Conservation (phyloP, 202 grass and related monocot species). For the Setaria viridis region DNA sequence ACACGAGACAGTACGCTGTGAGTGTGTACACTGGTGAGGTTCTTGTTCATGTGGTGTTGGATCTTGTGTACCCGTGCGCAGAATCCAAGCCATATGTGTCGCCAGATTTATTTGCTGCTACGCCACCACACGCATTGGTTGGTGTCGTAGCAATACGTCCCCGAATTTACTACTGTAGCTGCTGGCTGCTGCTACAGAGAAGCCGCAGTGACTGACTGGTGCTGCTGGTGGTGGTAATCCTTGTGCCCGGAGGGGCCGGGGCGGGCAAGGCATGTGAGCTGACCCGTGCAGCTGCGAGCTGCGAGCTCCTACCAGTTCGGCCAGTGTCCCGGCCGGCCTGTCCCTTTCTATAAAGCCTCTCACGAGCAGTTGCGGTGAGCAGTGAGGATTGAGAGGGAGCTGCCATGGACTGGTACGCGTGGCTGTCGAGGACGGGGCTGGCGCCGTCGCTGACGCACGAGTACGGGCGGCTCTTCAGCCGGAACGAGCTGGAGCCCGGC, state of each 20-base stretch:
- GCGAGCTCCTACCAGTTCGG: neutral
- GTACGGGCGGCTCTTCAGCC: slow-evolving; percentile 66
- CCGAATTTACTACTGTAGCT: neutral
- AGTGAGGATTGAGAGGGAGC: neutral
- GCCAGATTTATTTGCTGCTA: neutral
- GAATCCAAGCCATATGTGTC: neutral
- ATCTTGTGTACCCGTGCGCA: slow-evolving; percentile 10
- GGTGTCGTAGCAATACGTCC: slow-evolving; percentile 4
- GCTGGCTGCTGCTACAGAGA: neutral
- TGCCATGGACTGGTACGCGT: slow-evolving; percentile 86
- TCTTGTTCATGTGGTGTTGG: slow-evolving; percentile 16
- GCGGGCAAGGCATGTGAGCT: slow-evolving; percentile 29
- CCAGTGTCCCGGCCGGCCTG: neutral
- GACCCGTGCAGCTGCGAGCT: slow-evolving; percentile 19
- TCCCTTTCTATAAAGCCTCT: slow-evolving; percentile 42
- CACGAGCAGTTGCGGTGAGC: neutral
- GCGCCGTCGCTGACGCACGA: slow-evolving; percentile 65
- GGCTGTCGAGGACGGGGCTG: slow-evolving; percentile 72
- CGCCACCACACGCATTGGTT: neutral
- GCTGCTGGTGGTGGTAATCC: slow-evolving; percentile 7
- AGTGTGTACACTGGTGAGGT: neutral
- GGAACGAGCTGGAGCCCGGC: slow-evolving; percentile 72
- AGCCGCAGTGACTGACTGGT: neutral
- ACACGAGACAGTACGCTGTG: neutral
- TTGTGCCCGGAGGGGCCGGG: neutral